Base-by-base conservation (phyloP, 352 stramenopile genomes). In the Pythium phragmiticola region DNA sequence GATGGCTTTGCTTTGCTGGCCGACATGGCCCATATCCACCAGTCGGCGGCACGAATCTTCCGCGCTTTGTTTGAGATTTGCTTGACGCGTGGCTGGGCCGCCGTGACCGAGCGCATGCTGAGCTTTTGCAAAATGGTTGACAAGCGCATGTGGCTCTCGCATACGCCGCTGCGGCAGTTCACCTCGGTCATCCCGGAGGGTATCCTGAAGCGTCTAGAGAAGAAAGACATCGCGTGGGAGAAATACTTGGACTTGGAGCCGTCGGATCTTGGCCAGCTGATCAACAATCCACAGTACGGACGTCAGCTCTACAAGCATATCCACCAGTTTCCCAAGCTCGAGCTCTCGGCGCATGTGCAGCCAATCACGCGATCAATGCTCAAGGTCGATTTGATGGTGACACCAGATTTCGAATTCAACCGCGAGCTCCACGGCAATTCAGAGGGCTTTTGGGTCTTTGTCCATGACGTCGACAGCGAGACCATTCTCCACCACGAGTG, bases 1-100 rank as follows among this genome's bases (percentile, higher is more conserved):
- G 97, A 99, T 71, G 97, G 97, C 0, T 99, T 99, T 80, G 97
- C 98, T 5, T 71, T 99, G 21, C 75, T 98, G 7, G 90, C 96
- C n/a, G 98, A 99, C 70, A 99, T 99, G 96, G 92, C 93, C 3
- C 99, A 99, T 73, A 98, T 99, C 65, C 96, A 99, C 69, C 97
- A 99, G 70, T 99, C 92, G 7, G 97, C 97, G 14, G 96, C 93
- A 0, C 92, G 98, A 77, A 98, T 99, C 67, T 98, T 99, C 84
- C 86, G 98, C 26, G 97, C 96, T 23, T 63, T 99, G 17, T 99
- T 99, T 67, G 98, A 99, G 76, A 99, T 99, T 60, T 98, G 96
- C 46, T 79, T 99, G 45, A 96, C 92, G 61, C 83, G 97, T 73
- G 73, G 88, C 9, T 99, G 97, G 97, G 94, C 97, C 0, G 85